phyloP scores from a whole-genome alignment of 345 rosid species.

The Erucastrum elatum region DNA sequence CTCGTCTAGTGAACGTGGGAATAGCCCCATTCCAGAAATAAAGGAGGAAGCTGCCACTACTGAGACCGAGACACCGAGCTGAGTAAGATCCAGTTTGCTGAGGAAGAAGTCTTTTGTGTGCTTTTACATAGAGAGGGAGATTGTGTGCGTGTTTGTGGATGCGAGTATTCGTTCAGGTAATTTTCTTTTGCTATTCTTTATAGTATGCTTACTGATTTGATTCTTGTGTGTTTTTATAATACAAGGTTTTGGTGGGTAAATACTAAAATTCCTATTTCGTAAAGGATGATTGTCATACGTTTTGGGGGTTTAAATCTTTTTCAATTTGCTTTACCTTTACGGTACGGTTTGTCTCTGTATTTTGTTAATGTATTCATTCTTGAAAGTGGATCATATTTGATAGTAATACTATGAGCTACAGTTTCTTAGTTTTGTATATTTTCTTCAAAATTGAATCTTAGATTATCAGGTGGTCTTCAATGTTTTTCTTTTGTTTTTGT shows the following conservation, averaged over 20 bases:
- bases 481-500: too few relatives aligned
- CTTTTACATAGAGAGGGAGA: not conserved
- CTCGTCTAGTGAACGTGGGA: conserved; percentile 30
- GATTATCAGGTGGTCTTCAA: too few relatives aligned
- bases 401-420: not conserved
- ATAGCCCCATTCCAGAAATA: conserved; percentile 32
- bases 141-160: conserved; percentile 2
- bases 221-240: conserved; percentile 3
- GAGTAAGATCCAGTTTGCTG: conserved; percentile 19
- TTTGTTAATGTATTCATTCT: not conserved
- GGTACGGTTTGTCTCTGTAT: not conserved
- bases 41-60: conserved; percentile 19
- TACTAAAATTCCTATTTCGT: conserved; percentile 11
- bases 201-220: conserved; percentile 25
- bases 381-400: not conserved
- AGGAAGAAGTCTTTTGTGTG: conserved; percentile 12
- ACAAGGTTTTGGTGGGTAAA: conserved; percentile 34
- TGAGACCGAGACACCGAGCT: conserved; percentile 21
- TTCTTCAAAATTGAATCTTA: not conserved
- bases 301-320: not conserved
- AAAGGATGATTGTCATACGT: conserved; percentile 13
- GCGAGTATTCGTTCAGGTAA: conserved; percentile 25
- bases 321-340: not conserved
- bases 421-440: not conserved
- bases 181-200: not conserved